Percentiles rank a stretch among this genome's conserved stretches.
Conservation (phyloP, 2,329 filamentous ascomycete genomes). For the Blastomyces silverae region DNA sequence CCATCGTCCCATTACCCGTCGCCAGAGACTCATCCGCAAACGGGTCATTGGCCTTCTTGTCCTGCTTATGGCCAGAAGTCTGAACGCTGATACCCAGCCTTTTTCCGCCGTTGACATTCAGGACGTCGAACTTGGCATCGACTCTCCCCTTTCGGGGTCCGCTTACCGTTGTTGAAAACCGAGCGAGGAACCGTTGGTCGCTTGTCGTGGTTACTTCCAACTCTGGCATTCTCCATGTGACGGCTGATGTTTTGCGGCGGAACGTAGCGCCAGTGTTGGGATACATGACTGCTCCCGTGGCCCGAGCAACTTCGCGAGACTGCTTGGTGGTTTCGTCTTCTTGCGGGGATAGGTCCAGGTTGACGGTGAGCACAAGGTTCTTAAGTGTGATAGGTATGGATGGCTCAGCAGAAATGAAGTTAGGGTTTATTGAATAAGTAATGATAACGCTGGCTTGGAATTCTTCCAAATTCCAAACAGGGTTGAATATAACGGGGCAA, state of each 20-base stretch:
- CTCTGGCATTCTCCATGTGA: conserved; percentile 43
- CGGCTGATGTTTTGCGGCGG: conserved; percentile 42
- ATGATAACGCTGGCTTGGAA: conserved; percentile 81
- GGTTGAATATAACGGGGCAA: conserved; percentile 65
- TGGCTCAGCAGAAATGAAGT: conserved; percentile 46
- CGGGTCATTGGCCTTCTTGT: conserved; percentile 37
- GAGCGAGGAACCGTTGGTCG: conserved; percentile 71
- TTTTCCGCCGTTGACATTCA: conserved; percentile 50
- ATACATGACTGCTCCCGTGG: conserved; percentile 42
- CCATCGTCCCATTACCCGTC: conserved; percentile 16
- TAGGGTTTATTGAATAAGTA: conserved; percentile 75
- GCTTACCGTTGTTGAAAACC: conserved; percentile 66
- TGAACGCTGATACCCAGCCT: conserved; percentile 55
- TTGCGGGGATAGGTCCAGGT: conserved; percentile 37
- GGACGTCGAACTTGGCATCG: conserved; percentile 75
- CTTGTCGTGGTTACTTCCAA: conserved; percentile 49
- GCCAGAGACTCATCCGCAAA: conserved; percentile 42
- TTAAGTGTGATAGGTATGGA: conserved; percentile 53
- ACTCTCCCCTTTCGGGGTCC: conserved; percentile 67
- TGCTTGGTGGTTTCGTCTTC: conserved; percentile 43
- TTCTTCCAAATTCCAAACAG: conserved; percentile 75
- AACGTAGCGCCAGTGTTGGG: conserved; percentile 42
- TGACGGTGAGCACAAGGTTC: conserved; percentile 67
- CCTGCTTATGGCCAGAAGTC: conserved; percentile 22
- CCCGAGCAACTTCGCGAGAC: conserved; percentile 37